These are phyloP conservation scores for Tillandsia leiboldiana DNA, from an alignment of 176 grass and related monocot species.

Conservation along the genomic window DNA sequence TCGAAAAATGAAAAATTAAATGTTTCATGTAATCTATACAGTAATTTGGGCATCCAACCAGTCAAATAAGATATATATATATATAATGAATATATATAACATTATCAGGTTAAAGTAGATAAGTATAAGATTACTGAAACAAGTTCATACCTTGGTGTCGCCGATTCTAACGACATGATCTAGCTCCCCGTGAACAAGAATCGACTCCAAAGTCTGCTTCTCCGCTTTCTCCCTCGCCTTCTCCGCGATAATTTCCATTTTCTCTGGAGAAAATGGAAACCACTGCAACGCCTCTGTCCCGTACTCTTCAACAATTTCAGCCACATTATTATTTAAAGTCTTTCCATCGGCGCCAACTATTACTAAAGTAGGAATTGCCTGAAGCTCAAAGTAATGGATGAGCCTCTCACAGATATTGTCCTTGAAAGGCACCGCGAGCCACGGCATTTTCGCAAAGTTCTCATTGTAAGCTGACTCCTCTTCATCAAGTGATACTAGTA, in stretches of 20 bases:
- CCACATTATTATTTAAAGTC: slow-evolving; percentile 45
- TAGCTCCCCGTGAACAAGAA: slow-evolving; percentile 44
- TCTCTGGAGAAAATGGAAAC: slow-evolving; percentile 63
- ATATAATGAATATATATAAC: not conserved
- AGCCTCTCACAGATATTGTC: slow-evolving; percentile 51
- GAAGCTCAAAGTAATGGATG: slow-evolving; percentile 63
- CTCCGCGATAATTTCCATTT: slow-evolving; percentile 50
- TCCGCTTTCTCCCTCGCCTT: slow-evolving; percentile 48
- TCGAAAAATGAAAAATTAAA: too few relatives aligned
- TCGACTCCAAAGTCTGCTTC: slow-evolving; percentile 55
- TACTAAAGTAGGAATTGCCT: slow-evolving; percentile 44
- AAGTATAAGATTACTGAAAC: not conserved
- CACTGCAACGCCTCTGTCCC: slow-evolving; percentile 61
- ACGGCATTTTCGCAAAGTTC: slow-evolving; percentile 66
- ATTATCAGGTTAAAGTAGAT: not conserved
- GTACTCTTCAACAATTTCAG: slow-evolving; percentile 55
- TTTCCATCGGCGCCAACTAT: slow-evolving; percentile 80
- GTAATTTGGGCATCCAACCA: not conserved
- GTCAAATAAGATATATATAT: slow-evolving; percentile 11
- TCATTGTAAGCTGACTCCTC: slow-evolving; percentile 40
- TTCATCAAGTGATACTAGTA: slow-evolving; percentile 9
- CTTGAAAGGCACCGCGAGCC: slow-evolving; percentile 56
- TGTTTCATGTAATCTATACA: too few relatives aligned
- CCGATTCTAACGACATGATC: slow-evolving; percentile 54
- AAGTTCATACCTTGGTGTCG: slow-evolving; percentile 38